Conservation (phyloP, 2,329 filamentous ascomycete genomes). For the Colletotrichum tropicicola region DNA sequence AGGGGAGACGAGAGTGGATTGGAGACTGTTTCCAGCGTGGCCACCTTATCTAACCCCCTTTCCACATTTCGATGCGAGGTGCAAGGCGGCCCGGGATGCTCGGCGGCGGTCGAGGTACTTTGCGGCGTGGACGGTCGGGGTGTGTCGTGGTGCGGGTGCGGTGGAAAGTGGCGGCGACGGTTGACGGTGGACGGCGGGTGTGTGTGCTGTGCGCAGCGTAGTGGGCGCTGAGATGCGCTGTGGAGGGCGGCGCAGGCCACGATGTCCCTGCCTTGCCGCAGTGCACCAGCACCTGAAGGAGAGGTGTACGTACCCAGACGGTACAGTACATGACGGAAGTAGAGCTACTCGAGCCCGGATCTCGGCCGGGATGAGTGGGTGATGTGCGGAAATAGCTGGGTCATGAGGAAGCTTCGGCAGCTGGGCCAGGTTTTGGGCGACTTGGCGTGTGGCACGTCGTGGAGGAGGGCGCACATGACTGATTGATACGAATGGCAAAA, state of each 20-base stretch:
- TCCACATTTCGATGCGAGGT: slow-evolving; percentile 13
- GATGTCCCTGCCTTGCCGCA: too few species aligned
- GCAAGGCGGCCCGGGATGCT: background rate
- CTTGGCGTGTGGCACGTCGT: slow-evolving; percentile 1
- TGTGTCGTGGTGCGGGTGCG: background rate
- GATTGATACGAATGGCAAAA: background rate
- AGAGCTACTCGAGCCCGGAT: slow-evolving; percentile 1
- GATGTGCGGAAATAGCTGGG: slow-evolving; percentile 1
- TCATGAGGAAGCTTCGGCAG: background rate
- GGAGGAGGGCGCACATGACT: background rate
- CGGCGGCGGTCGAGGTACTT: slow-evolving; percentile 1
- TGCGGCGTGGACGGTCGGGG: background rate
- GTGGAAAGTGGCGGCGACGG: background rate
- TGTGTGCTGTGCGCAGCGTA: background rate
- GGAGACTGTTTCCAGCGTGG: background rate
- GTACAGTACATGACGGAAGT: background rate
- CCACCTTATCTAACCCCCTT: background rate
- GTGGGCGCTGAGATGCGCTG: background rate
- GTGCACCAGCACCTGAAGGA: background rate
- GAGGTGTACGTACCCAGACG: background rate
- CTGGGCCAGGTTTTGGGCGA: background rate
- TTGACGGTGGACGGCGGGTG: background rate
- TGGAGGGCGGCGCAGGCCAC: background rate
- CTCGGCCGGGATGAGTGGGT: background rate
- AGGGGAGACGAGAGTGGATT: background rate